These are phyloP conservation scores for Talaromyces funiculosus DNA, from an alignment of 2,329 filamentous ascomycete genomes.

Conservation along the genomic window DNA sequence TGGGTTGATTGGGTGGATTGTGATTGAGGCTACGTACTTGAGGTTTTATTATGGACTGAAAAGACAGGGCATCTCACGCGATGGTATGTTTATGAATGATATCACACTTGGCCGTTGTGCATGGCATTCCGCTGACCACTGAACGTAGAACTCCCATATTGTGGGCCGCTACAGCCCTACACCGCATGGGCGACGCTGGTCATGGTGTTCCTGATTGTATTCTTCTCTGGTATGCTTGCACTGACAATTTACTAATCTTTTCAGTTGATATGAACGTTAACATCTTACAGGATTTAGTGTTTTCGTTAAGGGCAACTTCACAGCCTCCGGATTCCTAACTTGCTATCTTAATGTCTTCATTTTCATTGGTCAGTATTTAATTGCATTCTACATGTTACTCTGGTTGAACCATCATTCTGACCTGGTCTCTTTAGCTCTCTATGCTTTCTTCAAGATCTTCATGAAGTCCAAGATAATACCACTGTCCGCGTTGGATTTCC, in stretches of 20 bases:
- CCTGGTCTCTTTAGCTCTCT: neutral
- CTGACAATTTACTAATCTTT: neutral
- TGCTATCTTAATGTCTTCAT: slow-evolving; percentile 60
- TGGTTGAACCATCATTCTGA: too few relatives aligned
- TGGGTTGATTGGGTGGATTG: slow-evolving; percentile 64
- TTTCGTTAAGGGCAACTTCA: slow-evolving; percentile 42
- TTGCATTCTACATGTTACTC: too few relatives aligned
- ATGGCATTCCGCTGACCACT: neutral
- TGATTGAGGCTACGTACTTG: slow-evolving; percentile 14
- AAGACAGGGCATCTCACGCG: slow-evolving; percentile 53
- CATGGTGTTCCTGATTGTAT: slow-evolving; percentile 41
- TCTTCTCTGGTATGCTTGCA: slow-evolving; percentile 1
- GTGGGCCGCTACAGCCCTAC: slow-evolving; percentile 57
- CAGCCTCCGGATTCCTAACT: slow-evolving; percentile 57
- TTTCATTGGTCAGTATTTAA: slow-evolving; percentile 53
- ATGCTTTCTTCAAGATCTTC: slow-evolving; percentile 17
- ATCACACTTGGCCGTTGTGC: neutral
- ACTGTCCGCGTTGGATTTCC: slow-evolving; percentile 11
- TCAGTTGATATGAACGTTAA: neutral
- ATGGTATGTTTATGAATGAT: slow-evolving; percentile 15
- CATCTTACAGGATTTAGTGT: slow-evolving; percentile 54
- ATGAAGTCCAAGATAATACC: slow-evolving; percentile 15
- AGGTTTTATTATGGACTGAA: slow-evolving; percentile 56
- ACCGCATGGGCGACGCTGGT: slow-evolving; percentile 57
- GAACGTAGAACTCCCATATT: slow-evolving; percentile 48